phyloP scores from a whole-genome alignment of 2,329 filamentous ascomycete genomes.

The Keithomyces neogunnii region DNA sequence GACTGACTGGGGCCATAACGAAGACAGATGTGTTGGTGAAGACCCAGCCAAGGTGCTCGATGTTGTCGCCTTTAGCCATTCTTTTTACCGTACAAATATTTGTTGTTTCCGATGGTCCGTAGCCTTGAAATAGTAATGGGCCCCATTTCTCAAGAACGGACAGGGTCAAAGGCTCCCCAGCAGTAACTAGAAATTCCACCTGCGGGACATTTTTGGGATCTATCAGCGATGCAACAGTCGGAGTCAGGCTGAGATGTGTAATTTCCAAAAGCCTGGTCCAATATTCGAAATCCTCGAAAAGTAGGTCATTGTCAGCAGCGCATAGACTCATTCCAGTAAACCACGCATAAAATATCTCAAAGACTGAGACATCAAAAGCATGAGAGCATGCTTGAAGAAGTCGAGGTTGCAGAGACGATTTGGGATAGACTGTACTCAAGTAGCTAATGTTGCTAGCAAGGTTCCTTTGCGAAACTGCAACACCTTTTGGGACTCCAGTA shows the following conservation, averaged over 20 bases:
- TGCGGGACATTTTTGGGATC: conserved; percentile 57
- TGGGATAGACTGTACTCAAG: conserved; percentile 59
- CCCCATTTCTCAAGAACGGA: conserved; percentile 64
- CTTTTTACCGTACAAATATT: conserved; percentile 76
- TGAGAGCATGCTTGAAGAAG: conserved; percentile 78
- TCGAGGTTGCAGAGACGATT: conserved; percentile 34
- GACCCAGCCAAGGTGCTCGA: conserved; percentile 68
- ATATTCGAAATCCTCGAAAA: conserved; percentile 64
- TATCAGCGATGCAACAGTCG: conserved; percentile 73
- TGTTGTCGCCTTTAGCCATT: conserved; percentile 47
- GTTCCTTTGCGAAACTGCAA: conserved; percentile 68
- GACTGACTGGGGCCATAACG: conserved; percentile 40
- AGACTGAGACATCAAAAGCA: conserved; percentile 80
- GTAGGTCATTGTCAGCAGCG: conserved; percentile 61
- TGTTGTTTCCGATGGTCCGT: conserved; percentile 78
- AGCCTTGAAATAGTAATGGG: conserved; percentile 65
- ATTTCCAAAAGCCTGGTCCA: conserved; percentile 55
- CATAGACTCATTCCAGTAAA: conserved; percentile 70
- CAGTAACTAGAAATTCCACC: conserved; percentile 70
- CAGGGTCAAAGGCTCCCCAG: conserved; percentile 71
- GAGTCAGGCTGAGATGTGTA: conserved; percentile 79
- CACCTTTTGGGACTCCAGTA: conserved; percentile 72
- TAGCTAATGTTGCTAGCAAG: conserved; percentile 67
- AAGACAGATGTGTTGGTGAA: conserved; percentile 71
- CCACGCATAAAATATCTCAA: conserved; percentile 86